Base-by-base conservation (phyloP, 2,329 filamentous ascomycete species). In the Phialocephala sp. region DNA sequence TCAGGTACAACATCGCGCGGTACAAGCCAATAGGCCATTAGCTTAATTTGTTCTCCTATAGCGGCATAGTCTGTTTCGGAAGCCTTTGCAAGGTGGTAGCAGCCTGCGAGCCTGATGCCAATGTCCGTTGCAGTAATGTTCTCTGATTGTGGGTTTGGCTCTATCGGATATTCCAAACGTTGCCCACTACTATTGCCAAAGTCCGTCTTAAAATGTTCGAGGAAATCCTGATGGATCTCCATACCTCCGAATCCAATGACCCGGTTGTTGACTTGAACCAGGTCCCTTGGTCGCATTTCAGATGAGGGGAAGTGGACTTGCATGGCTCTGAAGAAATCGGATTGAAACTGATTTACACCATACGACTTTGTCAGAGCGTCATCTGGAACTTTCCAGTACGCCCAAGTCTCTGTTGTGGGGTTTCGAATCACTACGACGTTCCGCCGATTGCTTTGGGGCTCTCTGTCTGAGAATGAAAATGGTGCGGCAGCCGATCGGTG, bases 321-420 rank as follows among this genome's bases (percentile, higher is more conserved):
- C 57, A 70, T 68, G 3, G 65, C 69, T 18, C 41, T 11, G 59
- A 65, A 62, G 50, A 71, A 72, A 2, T 52, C 63, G 9, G 63
- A 47, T 43, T 73, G 70, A n/a, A 67, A 37, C 22, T 69, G 67
- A 60, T 73, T 73, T 27, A 69, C 59, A 8, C 68, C 71, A 60
- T 66, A 68, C 18, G 37, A 37, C 1, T 12, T 18, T 14, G 6
- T 47, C 24, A 1, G 61, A 2, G 41, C 59, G 55, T 14, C 22
- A 54, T 15, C 11, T 54, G 72, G 68, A 22, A 73, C 35, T n/a
- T 68, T 72, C 72, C 72, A 73, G 57, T 72, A 73, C 36, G 60
- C 41, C 27, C 56, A 62, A 24, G 50, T 55, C 24, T 22, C 14
- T 3, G 52, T 35, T 3, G 43, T 6, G 9, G 35, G 24, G 9